Conservation (phyloP, 768 basidiomycete genomes). For the Amanita exitialis region DNA sequence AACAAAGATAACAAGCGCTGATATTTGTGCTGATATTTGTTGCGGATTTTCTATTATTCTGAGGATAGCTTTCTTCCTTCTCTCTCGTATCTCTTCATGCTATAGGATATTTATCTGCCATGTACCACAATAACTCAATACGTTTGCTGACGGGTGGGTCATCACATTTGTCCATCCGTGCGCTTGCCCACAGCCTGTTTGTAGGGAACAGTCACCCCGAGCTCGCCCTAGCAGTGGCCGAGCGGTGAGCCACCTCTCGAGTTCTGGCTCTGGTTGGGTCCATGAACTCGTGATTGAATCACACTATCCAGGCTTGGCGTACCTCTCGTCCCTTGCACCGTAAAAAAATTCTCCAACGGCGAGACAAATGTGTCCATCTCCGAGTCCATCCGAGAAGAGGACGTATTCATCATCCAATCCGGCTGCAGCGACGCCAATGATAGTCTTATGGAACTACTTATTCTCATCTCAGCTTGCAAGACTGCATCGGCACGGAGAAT, state of each 20-base stretch:
- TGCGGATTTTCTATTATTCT: background rate
- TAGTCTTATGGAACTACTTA: slow-evolving; percentile 96
- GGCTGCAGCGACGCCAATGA: slow-evolving; percentile 88
- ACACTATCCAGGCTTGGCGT: slow-evolving; percentile 69
- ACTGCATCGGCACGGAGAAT: slow-evolving; percentile 92
- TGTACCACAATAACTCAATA: slow-evolving; percentile 80
- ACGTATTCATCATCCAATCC: slow-evolving; percentile 97
- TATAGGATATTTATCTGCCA: slow-evolving; percentile 24
- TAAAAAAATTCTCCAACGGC: slow-evolving; percentile 88
- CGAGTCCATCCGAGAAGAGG: slow-evolving; percentile 94
- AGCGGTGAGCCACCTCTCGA: slow-evolving; percentile 77
- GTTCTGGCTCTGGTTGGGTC: slow-evolving; percentile 28
- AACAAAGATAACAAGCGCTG: slow-evolving; percentile 21
- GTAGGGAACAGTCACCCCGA: slow-evolving; percentile 96
- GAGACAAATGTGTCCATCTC: slow-evolving; percentile 93
- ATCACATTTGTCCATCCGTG: background rate
- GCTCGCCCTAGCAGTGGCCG: slow-evolving; percentile 90
- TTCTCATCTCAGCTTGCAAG: slow-evolving; percentile 97
- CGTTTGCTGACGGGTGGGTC: slow-evolving; percentile 60
- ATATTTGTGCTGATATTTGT: slow-evolving; percentile 26
- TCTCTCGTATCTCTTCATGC: slow-evolving; percentile 20
- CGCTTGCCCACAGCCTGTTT: slow-evolving; percentile 10
- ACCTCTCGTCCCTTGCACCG: slow-evolving; percentile 75
- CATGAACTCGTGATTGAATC: slow-evolving; percentile 41
- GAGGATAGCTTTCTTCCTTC: background rate